Percentiles rank a stretch among this genome's conserved stretches.
Conservation (phyloP, 2,329 filamentous ascomycete genomes). For the Aspergillus felis region DNA sequence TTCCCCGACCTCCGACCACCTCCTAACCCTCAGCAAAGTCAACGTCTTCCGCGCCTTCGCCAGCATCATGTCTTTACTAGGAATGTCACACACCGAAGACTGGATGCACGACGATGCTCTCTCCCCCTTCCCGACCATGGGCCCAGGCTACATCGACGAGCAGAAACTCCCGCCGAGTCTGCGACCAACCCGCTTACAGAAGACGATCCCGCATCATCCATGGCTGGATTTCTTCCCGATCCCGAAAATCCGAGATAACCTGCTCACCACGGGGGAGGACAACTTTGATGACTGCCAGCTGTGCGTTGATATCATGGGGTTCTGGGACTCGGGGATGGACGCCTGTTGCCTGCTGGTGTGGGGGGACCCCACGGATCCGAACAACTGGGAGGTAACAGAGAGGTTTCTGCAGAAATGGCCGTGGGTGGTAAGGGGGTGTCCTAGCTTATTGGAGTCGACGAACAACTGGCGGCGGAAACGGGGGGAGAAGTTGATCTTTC, state of each 20-base stretch:
- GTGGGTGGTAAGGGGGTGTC: constrained; percentile 25
- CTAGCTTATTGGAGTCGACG: constrained; percentile 21
- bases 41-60: constrained; percentile 34
- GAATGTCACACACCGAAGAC: constrained; percentile 12
- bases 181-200: constrained; percentile 39
- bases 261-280: constrained; percentile 27
- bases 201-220: constrained; percentile 38
- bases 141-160: constrained; percentile 6
- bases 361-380: constrained; percentile 45
- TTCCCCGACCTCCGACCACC: constrained; percentile 27
- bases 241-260: constrained; percentile 40
- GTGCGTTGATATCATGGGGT: constrained; percentile 38
- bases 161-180: constrained; percentile 23
- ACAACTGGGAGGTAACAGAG: constrained; percentile 48
- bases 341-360: constrained; percentile 44
- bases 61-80: constrained; percentile 27
- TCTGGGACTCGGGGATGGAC: constrained; percentile 20
- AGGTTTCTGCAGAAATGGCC: constrained; percentile 47
- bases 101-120: constrained; percentile 27
- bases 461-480: constrained; percentile 24
- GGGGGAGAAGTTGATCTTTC: constrained; percentile 25
- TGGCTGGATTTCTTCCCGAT: constrained; percentile 33
- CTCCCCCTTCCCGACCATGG: constrained; percentile 21
- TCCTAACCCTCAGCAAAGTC: constrained; percentile 30
- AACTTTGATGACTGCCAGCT: constrained; percentile 33